Base-by-base conservation (phyloP, 768 basidiomycete species). In the Piloderma croceum region DNA sequence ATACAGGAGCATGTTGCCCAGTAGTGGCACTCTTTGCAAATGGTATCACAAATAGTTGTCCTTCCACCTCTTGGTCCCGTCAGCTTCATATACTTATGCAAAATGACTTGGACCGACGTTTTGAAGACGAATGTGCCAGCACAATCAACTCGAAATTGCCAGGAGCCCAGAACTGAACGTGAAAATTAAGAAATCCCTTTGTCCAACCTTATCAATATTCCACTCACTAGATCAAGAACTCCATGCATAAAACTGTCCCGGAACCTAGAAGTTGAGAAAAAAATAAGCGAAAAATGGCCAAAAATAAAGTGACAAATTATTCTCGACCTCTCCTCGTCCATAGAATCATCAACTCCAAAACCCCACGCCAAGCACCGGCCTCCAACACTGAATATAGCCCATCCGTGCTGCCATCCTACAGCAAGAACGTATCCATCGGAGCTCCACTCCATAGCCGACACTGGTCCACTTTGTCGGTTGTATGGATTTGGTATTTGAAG, bases 21-120 rank as follows among this genome's bases (percentile, higher is more conserved):
- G 91, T 88, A 4, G 89, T 84, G 2, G 92, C 90, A 56, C 90
- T 94, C 66, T 94, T 96, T 5, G 91, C 92, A 57, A 98, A 96
- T 3, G 94, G 90, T 15, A 97, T 69, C 10, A 79, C 69, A 57
- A 90, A 93, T 6, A 96, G 59, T 56, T 93, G 87, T 7, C 77
- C 81, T 40, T 81, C 76, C 35, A 61, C 49, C 50, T 65, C 83
- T 86, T 46, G 43, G 43, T n/a, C n/a, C 27, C 27, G 15, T n/a
- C 39, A 24, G 5, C 20, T 18, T 36, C 27, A 25, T 41, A 24
- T 45, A 33, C 41, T 27, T 7, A 19, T 32, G 32, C 4, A 21
- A 9, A 36, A 3, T 13, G 29, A 22, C 7, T 7, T n/a, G 22
- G 10, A 40, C 68, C 51, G 43, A 85, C 83, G 72, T 45, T 67